Evolutionary conservation across 169 alveolate species (phyloP).

Genomic region (Toxoplasma gondii): DNA sequence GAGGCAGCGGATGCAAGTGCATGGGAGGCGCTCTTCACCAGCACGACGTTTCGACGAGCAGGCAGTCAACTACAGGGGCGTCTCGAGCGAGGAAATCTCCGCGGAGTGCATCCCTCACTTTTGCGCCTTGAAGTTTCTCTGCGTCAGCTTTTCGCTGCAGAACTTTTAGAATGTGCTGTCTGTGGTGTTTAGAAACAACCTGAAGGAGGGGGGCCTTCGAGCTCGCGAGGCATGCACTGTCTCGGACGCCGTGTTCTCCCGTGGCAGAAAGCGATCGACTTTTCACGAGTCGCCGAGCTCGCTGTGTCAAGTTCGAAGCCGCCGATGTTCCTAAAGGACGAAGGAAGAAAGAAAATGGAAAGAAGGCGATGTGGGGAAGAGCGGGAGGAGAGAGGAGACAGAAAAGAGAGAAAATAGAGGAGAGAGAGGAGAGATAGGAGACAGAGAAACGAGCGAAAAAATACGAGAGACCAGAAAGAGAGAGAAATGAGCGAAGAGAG

Average conservation of each 20-base stretch:
- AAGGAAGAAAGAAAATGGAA: background rate
- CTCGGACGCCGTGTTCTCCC: background rate
- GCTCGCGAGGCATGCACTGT: background rate
- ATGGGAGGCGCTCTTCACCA: too few species aligned
- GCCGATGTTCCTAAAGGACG: background rate
- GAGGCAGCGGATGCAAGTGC: too few species aligned
- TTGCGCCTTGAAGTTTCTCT: background rate
- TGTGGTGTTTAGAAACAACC: background rate
- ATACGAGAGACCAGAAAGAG: too few species aligned
- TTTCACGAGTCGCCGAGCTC: background rate
- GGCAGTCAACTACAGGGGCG: too few species aligned
- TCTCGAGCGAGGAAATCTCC: too few species aligned
- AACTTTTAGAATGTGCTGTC: background rate
- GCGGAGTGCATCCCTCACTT: background rate
- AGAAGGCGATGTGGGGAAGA: background rate
- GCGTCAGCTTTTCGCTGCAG: background rate
- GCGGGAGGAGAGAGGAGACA: background rate
- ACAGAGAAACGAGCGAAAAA: background rate
- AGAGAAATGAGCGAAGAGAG: too few species aligned
- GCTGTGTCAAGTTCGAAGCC: background rate
- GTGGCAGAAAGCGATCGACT: background rate
- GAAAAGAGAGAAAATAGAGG: background rate
- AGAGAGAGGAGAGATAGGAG: background rate
- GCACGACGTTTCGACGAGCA: too few species aligned
- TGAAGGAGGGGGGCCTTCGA: background rate